phyloP scores from a whole-genome alignment of 768 basidiomycete species.

The Glaciozyma martinii region DNA sequence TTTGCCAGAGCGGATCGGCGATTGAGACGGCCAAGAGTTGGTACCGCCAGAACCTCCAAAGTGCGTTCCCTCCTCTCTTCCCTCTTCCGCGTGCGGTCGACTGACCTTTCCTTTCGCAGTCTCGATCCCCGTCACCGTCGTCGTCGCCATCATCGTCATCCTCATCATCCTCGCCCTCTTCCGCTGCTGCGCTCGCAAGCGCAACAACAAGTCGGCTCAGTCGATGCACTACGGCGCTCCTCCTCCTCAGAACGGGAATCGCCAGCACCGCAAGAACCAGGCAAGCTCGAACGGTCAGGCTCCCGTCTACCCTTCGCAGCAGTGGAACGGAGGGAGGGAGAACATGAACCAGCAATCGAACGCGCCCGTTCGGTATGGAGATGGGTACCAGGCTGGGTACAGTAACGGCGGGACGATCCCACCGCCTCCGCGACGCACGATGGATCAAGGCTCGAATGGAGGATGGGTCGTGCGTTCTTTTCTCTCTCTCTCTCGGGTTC shows the following conservation, averaged over 20 bases:
- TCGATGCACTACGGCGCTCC: neutral
- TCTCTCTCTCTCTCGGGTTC: too few species aligned
- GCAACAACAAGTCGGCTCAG: neutral
- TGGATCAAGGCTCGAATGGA: too few species aligned
- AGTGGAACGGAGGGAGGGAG: too few species aligned
- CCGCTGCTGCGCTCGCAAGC: neutral
- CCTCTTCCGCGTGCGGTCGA: neutral
- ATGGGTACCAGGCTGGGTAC: too few species aligned
- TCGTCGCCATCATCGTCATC: conserved; percentile 56
- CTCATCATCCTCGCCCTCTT: conserved; percentile 43
- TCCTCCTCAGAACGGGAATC: neutral
- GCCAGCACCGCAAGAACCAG: too few species aligned
- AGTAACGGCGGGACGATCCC: too few species aligned
- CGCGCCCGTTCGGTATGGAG: too few species aligned
- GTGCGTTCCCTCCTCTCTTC: neutral
- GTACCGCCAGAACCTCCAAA: conserved; percentile 22
- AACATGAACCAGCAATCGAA: too few species aligned
- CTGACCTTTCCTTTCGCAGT: conserved; percentile 64
- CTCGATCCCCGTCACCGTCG: conserved; percentile 67
- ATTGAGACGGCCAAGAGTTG: conserved; percentile 48
- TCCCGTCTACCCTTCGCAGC: too few species aligned
- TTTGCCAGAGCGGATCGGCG: conserved; percentile 54
- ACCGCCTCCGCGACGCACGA: too few species aligned
- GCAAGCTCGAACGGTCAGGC: too few species aligned
- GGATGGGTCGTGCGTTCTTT: too few species aligned